A percentile compares a stretch with the other conserved stretches of the same genome.
These are phyloP conservation scores for Phenoliferia sp. DNA, from an alignment of 1,284 basidiomycete species.

Conservation along the genomic window DNA sequence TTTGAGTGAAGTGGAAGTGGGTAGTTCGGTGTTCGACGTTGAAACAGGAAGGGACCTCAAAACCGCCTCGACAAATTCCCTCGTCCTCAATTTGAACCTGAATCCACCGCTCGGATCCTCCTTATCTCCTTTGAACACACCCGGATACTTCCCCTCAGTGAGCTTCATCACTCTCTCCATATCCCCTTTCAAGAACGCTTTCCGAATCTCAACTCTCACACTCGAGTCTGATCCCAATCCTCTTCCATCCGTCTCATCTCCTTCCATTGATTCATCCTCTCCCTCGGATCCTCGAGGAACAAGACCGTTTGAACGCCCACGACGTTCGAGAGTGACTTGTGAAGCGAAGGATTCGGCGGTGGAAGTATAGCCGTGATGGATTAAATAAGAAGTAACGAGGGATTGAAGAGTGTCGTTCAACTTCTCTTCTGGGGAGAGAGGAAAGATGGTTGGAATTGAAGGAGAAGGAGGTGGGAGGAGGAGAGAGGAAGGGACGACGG, in stretches of 20 bases:
- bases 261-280: background rate
- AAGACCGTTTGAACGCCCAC: conserved; percentile 12
- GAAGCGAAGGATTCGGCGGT: conserved; percentile 13
- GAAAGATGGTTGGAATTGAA: conserved; percentile 16
- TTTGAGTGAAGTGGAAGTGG: background rate
- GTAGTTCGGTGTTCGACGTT: conserved; percentile 1
- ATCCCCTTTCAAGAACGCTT: conserved; percentile 3
- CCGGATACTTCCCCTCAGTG: conserved; percentile 14
- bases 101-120: conserved; percentile 5
- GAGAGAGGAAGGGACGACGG: conserved; percentile 4
- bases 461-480: conserved; percentile 6
- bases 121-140: background rate
- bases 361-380: conserved; percentile 24
- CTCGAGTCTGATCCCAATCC: background rate
- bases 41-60: conserved; percentile 38
- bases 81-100: conserved; percentile 17
- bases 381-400: conserved; percentile 25
- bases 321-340: conserved; percentile 16
- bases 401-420: conserved; percentile 22
- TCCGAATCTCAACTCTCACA: conserved; percentile 12
- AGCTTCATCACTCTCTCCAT: conserved; percentile 5
- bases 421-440: background rate
- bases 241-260: too few relatives aligned
- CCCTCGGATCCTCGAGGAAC: background rate
- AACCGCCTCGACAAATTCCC: conserved; percentile 74